Evolutionary conservation across 495 filamentous ascomycete genomes (phyloP), one percentile per base, ranked within the genome.

Genomic region (Articulospora tetracladia): DNA sequence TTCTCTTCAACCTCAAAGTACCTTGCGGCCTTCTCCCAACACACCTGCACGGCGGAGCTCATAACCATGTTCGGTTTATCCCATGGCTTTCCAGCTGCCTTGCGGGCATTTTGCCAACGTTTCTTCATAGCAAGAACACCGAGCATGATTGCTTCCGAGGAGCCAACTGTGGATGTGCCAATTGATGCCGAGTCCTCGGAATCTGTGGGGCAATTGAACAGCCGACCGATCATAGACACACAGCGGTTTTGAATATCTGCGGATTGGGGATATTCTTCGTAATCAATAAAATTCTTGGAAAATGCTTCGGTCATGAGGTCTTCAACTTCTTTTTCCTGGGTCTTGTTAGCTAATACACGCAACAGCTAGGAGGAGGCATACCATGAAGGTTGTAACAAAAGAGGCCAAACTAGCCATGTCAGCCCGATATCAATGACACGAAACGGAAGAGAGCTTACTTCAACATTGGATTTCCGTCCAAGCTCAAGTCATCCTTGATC

Each of bases 21-120:
- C 26, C 92, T 81, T n/a, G 91, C 87, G 0, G 92, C 92, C 74
- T 96, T 96, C 76, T 96, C 92, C 92, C 92, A 96, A 80, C 91
- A 95, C 24, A 96, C 92, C 76, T 97, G 92, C 1, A 96, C 92
- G 27, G 92, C 91, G 23, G 89, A 88, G 63, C 86, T 91, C 91
- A 97, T 95, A 79, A 97, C 74, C 60, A 97, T 87, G 75, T 97
- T 97, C 48, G 92, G 92, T 13, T 76, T 78, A 58, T 89, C 85
- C 61, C 61, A 78, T 61, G 91, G 80, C 76, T 92, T 91, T 55
- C 90, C 91, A 30, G 79, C 87, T 28, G 84, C 90, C 64, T 85
- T 80, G 64, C 91, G 87, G 76, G 85, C 83, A 70, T 93, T 91
- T 76, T 91, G 86, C 92, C 92, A 97, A 62, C 86, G 85, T 77